These are phyloP conservation scores for Nakaseomyces uthaithaninus DNA, from an alignment of 1,139 yeast species.

Conservation along the genomic window DNA sequence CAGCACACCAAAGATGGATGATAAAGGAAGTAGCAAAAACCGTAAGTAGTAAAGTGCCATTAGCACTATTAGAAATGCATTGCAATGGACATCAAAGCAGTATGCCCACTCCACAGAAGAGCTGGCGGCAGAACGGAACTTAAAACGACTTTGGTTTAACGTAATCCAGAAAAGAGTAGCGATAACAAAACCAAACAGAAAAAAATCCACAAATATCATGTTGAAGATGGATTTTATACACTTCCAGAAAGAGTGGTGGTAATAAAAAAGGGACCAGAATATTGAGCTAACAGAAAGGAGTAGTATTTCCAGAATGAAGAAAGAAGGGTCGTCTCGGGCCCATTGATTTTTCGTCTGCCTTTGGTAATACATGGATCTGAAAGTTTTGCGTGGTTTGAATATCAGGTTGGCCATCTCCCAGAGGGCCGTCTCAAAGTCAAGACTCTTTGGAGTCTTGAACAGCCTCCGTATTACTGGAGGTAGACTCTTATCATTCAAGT, in stretches of 20 bases:
- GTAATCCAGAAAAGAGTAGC: conserved; percentile 69
- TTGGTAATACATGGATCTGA: conserved; percentile 72
- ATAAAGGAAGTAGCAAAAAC: conserved; percentile 64
- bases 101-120: conserved; percentile 84
- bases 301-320: conserved; percentile 59
- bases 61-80: conserved; percentile 78
- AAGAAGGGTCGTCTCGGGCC: conserved; percentile 89
- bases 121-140: conserved; percentile 35
- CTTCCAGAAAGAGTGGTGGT: conserved; percentile 50
- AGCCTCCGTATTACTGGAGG: conserved; percentile 43
- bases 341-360: conserved; percentile 61
- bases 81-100: conserved; percentile 90
- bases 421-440: conserved; percentile 85
- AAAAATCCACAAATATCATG: conserved; percentile 81
- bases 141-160: conserved; percentile 52
- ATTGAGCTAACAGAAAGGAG: conserved; percentile 66
- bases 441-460: conserved; percentile 60
- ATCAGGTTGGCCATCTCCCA: conserved; percentile 82
- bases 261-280: conserved; percentile 82
- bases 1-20: conserved; percentile 54
- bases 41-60: conserved; percentile 67
- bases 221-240: conserved; percentile 59
- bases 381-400: conserved; percentile 71
- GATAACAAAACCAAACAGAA: conserved; percentile 58
- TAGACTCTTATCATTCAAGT: conserved; percentile 12